Evolutionary conservation across 371 early-diverging fungal genomes (phyloP), one percentile per base, ranked within the genome.

Genomic region (Smittium culicis): DNA sequence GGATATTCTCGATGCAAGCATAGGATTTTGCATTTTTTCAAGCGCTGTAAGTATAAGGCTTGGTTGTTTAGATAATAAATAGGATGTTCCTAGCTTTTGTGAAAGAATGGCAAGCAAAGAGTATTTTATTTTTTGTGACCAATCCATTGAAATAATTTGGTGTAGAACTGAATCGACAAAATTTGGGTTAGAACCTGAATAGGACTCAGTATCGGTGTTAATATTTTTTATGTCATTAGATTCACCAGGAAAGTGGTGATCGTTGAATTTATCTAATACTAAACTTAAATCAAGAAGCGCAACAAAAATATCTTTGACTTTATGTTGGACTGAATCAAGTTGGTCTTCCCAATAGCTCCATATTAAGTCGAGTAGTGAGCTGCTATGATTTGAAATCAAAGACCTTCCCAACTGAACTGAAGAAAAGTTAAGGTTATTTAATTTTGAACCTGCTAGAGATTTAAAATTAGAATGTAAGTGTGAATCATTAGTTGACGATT

Each of bases 281-380:
- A 71, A 68, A 5, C 77, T 76, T 30, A 84, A 77, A 30, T 82
- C 80, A 34, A 88, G 61, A 1, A 84, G 72, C 8, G 80, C 68
- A 71, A 86, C 88, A 57, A 88, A 85, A 29, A 88, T 86, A 27
- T 73, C 65, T 35, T 75, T 76, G n/a, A 84, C 82, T 71, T 86
- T 88, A 69, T 83, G 80, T 65, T 88, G 89, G 20, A 90, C 82
- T 0, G 87, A 82, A 66, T 89, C 88, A 11, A 86, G 77, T n/a
- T 87, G 88, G 66, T 90, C 90, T 68, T 89, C 89, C 88, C 90
- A 90, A 68, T 87, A 84, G 68, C 85, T 82, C 79, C 85, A 85
- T 33, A 89, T 82, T 63, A 86, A 86, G 8, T 81, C 80, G 54
- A 88, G 73, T 34, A 89, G 71, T 32, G 71, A 75, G 57, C 85